phyloP scores from a whole-genome alignment of 2,329 filamentous ascomycete genomes.

The Phaeosphaeria sp. region DNA sequence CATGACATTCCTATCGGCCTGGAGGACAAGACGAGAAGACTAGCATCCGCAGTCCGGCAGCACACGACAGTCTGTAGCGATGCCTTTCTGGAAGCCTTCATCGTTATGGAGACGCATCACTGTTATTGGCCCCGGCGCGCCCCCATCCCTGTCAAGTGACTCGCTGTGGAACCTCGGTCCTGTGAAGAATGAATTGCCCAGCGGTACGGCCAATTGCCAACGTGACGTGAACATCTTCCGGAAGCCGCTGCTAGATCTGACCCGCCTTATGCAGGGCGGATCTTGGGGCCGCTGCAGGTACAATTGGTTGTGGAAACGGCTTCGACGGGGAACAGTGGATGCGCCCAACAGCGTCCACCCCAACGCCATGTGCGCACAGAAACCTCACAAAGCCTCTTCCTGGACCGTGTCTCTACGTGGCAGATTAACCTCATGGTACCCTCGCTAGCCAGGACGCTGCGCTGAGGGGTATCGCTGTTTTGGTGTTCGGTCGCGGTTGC shows the following conservation, averaged over 20 bases:
- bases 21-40: background rate
- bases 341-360: background rate
- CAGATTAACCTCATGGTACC: background rate
- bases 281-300: constrained; percentile 20
- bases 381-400: background rate
- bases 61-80: background rate
- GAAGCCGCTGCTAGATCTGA: constrained; percentile 13
- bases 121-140: constrained; percentile 1
- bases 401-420: background rate
- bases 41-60: background rate
- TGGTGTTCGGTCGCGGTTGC: background rate
- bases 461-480: background rate
- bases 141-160: too few species aligned
- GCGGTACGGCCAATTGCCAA: constrained; percentile 16
- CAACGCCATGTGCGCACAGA: background rate
- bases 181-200: background rate
- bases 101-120: constrained; percentile 5
- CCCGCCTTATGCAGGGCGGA: background rate
- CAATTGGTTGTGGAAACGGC: background rate
- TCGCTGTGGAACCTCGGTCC: background rate
- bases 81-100: background rate
- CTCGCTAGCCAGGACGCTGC: background rate
- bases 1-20: background rate
- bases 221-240: constrained; percentile 7
- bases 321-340: background rate